Conservation (phyloP, 208 protist genomes). For the Crithidia fasciculata region DNA sequence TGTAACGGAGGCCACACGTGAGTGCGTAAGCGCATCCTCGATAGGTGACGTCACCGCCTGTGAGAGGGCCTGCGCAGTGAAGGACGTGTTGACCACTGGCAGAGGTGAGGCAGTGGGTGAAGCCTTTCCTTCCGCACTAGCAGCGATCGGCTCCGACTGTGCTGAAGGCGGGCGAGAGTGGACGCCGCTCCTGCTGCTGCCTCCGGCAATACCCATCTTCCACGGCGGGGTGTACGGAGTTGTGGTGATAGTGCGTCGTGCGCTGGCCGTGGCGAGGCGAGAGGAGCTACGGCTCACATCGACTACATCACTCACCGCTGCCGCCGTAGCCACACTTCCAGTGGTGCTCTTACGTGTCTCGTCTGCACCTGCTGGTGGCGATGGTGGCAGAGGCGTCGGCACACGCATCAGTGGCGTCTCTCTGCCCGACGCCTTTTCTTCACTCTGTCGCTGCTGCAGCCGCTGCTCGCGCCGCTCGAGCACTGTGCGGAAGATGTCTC, state of each 20-base stretch:
- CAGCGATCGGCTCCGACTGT: neutral
- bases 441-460: conserved; percentile 1
- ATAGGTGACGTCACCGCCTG: neutral
- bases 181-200: no score
- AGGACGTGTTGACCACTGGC: neutral
- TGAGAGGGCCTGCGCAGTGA: neutral
- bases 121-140: neutral
- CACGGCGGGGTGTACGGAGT: neutral
- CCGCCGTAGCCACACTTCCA: no score
- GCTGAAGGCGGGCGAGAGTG: neutral
- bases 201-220: neutral
- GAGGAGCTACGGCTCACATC: conserved; percentile 5
- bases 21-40: neutral
- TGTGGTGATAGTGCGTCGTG: neutral
- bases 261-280: neutral
- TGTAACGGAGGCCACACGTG: neutral
- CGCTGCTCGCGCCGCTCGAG: conserved; percentile 19
- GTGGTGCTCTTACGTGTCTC: neutral
- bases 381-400: neutral
- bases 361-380: neutral
- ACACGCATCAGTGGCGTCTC: conserved; percentile 11
- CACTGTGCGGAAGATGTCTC: conserved; percentile 8
- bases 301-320: neutral
- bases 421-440: neutral
- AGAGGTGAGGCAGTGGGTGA: neutral